Evolutionary conservation across 1,284 basidiomycete genomes (phyloP).

Genomic region (Malassezia yamatoensis): DNA sequence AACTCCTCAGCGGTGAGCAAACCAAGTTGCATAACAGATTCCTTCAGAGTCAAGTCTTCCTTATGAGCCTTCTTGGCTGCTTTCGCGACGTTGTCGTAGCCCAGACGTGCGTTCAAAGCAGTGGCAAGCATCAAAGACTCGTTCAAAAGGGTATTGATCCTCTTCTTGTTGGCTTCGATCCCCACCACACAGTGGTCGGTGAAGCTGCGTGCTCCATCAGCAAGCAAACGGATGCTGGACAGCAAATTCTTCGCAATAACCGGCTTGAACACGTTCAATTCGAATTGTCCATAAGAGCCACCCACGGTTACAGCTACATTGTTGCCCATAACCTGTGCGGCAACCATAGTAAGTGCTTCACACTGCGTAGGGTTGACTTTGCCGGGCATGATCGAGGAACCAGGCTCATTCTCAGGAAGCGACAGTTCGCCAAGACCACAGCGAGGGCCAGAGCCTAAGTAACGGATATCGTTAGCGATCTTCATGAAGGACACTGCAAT

Average conservation of each 20-base stretch:
- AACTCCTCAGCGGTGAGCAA: constrained; percentile 84
- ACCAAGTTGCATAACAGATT: constrained; percentile 78
- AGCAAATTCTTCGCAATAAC: constrained; percentile 96
- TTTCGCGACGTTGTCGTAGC: constrained; percentile 94
- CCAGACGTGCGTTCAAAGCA: constrained; percentile 80
- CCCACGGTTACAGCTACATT: constrained; percentile 86
- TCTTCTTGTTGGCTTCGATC: constrained; percentile 87
- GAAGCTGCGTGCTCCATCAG: constrained; percentile 72
- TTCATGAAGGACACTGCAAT: constrained; percentile 95
- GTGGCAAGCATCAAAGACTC: constrained; percentile 85
- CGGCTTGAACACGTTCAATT: constrained; percentile 99
- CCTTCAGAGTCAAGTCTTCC: constrained; percentile 89
- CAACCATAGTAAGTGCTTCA: constrained; percentile 93
- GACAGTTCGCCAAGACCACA: constrained; percentile 91
- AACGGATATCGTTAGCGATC: constrained; percentile 98
- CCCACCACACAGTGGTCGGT: constrained; percentile 95
- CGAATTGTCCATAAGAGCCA: constrained; percentile 91
- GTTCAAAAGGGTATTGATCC: constrained; percentile 77
- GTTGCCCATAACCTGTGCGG: constrained; percentile 97
- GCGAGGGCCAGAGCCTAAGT: constrained; percentile 91
- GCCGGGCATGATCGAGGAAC: constrained; percentile 98
- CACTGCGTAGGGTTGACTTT: constrained; percentile 99
- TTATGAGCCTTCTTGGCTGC: constrained; percentile 99
- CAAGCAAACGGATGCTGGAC: constrained; percentile 82
- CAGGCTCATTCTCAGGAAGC: constrained; percentile 96